Conservation (phyloP, 2,329 filamentous ascomycete species). For the Phyllachora maydis region DNA sequence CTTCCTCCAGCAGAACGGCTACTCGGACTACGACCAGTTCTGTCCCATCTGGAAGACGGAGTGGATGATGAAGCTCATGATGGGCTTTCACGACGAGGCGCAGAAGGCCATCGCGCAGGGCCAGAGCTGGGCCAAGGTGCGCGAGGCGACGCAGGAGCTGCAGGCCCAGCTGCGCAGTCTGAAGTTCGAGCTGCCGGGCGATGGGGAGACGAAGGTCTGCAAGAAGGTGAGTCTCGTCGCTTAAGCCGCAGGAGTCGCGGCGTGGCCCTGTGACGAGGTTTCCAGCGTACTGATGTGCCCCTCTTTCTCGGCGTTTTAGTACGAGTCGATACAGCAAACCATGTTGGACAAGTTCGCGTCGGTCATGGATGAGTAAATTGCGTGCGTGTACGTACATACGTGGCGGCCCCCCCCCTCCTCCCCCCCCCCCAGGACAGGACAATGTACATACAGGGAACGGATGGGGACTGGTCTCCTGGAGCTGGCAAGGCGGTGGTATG, state of each 20-base stretch:
- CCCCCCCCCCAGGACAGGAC: too few relatives aligned
- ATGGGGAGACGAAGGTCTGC: conserved; percentile 59
- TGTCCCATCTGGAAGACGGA: conserved; percentile 99
- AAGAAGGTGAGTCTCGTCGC: conserved; percentile 55
- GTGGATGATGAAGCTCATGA: conserved; percentile 99
- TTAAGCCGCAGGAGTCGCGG: too few relatives aligned
- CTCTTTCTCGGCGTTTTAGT: conserved; percentile 25
- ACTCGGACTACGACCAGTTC: conserved; percentile 98
- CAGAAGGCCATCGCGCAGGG: conserved; percentile 90
- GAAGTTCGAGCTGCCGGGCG: conserved; percentile 87
- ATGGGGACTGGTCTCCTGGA: too few relatives aligned
- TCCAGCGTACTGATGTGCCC: not conserved
- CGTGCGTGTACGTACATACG: too few relatives aligned
- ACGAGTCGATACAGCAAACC: conserved; percentile 74
- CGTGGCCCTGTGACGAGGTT: too few relatives aligned
- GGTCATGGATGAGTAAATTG: conserved; percentile 71
- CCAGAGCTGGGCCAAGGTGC: conserved; percentile 79
- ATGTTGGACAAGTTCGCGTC: conserved; percentile 97
- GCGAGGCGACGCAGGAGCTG: conserved; percentile 74
- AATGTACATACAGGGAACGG: too few relatives aligned
- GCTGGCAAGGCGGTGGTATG: too few relatives aligned
- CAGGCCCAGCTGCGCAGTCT: conserved; percentile 72
- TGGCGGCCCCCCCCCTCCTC: too few relatives aligned
- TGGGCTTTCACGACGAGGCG: conserved; percentile 92
- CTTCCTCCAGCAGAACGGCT: conserved; percentile 97